These are phyloP conservation scores for Craspedostauros australis DNA, from an alignment of 108 stramenopile genomes.

Conservation along the genomic window DNA sequence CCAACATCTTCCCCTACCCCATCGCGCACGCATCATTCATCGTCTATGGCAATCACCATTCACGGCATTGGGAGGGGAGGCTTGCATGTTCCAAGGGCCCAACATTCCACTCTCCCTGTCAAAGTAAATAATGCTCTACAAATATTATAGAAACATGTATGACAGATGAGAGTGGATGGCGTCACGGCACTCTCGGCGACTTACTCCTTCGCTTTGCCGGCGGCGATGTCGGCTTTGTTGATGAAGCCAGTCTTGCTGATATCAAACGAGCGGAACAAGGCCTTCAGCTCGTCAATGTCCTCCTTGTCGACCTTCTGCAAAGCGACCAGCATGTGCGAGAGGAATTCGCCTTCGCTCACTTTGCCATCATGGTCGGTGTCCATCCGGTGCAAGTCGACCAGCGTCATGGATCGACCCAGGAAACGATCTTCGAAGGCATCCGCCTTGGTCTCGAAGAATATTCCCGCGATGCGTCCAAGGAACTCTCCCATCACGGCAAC, in stretches of 20 bases:
- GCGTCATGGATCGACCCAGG: constrained; percentile 33
- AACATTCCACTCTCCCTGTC: too few species aligned
- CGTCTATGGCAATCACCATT: too few species aligned
- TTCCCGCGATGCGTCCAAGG: constrained; percentile 36
- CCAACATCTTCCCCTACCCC: too few species aligned
- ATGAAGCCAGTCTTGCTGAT: constrained; percentile 16
- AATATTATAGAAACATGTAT: too few species aligned
- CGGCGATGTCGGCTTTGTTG: constrained; percentile 3
- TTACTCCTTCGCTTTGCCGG: too few species aligned
- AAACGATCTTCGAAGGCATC: constrained; percentile 29
- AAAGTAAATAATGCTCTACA: too few species aligned
- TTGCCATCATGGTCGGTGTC: constrained; percentile 38
- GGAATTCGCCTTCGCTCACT: constrained; percentile 43
- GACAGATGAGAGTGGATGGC: too few species aligned
- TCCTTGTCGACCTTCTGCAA: constrained; percentile 54
- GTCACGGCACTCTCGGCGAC: too few species aligned
- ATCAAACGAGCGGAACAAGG: constrained; percentile 25
- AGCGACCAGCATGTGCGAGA: constrained; percentile 50
- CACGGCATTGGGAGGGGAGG: too few species aligned
- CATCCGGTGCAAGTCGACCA: constrained; percentile 42
- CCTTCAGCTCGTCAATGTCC: constrained; percentile 20
- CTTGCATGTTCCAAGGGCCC: too few species aligned
- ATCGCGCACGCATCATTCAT: too few species aligned
- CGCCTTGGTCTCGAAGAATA: constrained; percentile 23
- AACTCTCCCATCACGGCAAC: constrained; percentile 50